These are phyloP conservation scores for Chrysanthemum lavandulifolium DNA, from an alignment of 129 eudicot genomes.

Conservation along the genomic window DNA sequence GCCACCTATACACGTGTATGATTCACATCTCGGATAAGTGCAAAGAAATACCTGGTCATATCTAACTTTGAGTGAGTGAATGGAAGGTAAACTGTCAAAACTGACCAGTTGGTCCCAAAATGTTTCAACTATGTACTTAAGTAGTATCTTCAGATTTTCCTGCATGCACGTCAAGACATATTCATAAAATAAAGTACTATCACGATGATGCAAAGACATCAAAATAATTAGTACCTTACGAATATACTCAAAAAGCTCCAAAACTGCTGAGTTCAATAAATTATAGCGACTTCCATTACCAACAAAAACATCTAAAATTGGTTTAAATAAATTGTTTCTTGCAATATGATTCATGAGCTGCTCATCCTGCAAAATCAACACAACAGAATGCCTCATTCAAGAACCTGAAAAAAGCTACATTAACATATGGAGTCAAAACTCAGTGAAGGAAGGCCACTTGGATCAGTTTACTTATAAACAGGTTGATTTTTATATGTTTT, in stretches of 20 bases:
- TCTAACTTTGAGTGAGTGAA: slow-evolving; percentile 70
- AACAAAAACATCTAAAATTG: slow-evolving; percentile 81
- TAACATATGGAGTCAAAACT: neutral
- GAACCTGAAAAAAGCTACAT: slow-evolving; percentile 1
- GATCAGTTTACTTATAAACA: no score
- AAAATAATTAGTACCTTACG: slow-evolving; percentile 60
- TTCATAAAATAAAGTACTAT: slow-evolving; percentile 8
- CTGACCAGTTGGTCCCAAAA: slow-evolving; percentile 73
- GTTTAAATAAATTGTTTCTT: slow-evolving; percentile 74
- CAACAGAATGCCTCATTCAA: slow-evolving; percentile 14
- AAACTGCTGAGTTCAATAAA: slow-evolving; percentile 82
- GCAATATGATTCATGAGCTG: slow-evolving; percentile 71
- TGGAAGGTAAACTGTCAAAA: slow-evolving; percentile 57
- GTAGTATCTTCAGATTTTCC: slow-evolving; percentile 68
- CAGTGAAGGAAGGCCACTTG: neutral
- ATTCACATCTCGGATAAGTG: neutral
- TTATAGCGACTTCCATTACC: slow-evolving; percentile 84
- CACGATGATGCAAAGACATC: neutral
- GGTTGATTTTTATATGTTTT: no score
- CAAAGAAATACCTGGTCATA: slow-evolving; percentile 74
- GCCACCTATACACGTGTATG: neutral
- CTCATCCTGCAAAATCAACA: slow-evolving; percentile 71
- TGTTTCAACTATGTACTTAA: slow-evolving; percentile 74
- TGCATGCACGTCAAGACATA: slow-evolving; percentile 35
- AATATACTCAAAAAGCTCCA: slow-evolving; percentile 84